Percentiles rank a stretch among this genome's conserved stretches.
Evolutionary conservation across 352 stramenopile species (phyloP).

Genomic region (Phytophthora citricola): DNA sequence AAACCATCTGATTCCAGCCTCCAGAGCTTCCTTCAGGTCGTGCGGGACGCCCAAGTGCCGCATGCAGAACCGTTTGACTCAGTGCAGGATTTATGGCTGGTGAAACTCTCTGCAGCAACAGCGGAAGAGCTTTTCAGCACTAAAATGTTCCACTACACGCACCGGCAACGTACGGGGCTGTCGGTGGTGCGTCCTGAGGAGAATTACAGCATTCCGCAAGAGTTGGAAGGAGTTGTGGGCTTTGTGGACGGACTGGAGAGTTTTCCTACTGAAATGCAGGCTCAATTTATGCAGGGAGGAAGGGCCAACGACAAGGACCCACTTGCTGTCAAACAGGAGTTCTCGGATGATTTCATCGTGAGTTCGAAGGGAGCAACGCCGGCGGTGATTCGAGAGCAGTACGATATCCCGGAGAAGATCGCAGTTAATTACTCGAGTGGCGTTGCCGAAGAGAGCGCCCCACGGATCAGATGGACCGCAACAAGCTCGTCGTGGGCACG

Average conservation of each 20-base stretch:
- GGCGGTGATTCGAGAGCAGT: constrained; percentile 57
- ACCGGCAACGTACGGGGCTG: constrained; percentile 32
- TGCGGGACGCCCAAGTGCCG: constrained; percentile 18
- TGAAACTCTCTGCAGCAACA: constrained; percentile 46
- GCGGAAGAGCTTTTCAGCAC: constrained; percentile 66
- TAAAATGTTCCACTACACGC: constrained; percentile 56
- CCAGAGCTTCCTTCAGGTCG: constrained; percentile 17
- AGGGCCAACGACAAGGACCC: constrained; percentile 39
- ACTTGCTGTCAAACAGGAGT: constrained; percentile 39
- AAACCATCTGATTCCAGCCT: constrained; percentile 30
- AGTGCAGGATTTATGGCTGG: constrained; percentile 53
- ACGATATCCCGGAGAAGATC: constrained; percentile 53
- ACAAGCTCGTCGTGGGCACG: constrained; percentile 68
- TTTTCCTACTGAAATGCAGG: constrained; percentile 74
- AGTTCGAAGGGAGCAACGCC: constrained; percentile 43
- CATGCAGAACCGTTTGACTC: constrained; percentile 17
- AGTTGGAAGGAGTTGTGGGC: constrained; percentile 47
- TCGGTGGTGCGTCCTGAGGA: constrained; percentile 53
- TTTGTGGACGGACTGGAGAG: constrained; percentile 78
- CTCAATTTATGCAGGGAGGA: constrained; percentile 48
- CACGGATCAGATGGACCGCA: constrained; percentile 32
- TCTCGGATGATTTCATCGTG: constrained; percentile 18
- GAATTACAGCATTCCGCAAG: constrained; percentile 45
- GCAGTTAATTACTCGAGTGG: constrained; percentile 6
- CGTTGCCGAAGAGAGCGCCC: constrained; percentile 11